Evolutionary conservation across 140 eudicot genomes (phyloP), one percentile per base, ranked within the genome.

Genomic region (Stevia rebaudiana): DNA sequence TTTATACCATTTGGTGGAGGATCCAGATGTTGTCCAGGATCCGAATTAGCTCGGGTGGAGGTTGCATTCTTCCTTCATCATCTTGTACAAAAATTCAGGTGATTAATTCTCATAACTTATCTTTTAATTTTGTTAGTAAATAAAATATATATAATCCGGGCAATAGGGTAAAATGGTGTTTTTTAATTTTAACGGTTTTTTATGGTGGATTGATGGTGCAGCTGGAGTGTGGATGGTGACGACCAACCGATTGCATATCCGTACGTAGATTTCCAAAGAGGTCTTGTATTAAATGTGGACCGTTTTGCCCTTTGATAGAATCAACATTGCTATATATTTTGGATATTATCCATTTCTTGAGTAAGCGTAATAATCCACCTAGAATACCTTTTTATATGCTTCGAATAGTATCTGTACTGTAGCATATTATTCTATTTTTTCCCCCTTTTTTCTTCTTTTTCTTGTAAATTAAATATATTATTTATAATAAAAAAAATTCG

Each of bases 1-100:
- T 84, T 87, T 42, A 87, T 78, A 36, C 95, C 95, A 0, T 87
- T 87, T 70, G 95, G 95, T 8, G 95, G 95, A 56, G 95, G 95
- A 61, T 71, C 92, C 52, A 79, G 95, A 57, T 81, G 84, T 66
- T 87, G 95, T 76, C 95, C 95, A 0, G 95, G 95, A 31, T 87
- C 86, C 37, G 95, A 87, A 69, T 70, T 87, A 28, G 95, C 88
- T 33, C 83, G 87, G 62, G 82, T 87, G 43, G 95, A 87, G 83
- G 81, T 84, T 47, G 92, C 95, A 1, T 87, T 87, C 75, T 87
- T 87, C 84, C 86, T 87, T 62, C 92, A 87, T 69, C 95, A 84
- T 71, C 92, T 87, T 67, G 79, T 87, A 58, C 63, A 56, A 56
- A 56, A 56, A 24, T 87, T 81, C 80, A 84, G 95, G 95, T 86